Evolutionary conservation across 2,329 filamentous ascomycete species (phyloP).

Genomic region (Fusarium lateritium): DNA sequence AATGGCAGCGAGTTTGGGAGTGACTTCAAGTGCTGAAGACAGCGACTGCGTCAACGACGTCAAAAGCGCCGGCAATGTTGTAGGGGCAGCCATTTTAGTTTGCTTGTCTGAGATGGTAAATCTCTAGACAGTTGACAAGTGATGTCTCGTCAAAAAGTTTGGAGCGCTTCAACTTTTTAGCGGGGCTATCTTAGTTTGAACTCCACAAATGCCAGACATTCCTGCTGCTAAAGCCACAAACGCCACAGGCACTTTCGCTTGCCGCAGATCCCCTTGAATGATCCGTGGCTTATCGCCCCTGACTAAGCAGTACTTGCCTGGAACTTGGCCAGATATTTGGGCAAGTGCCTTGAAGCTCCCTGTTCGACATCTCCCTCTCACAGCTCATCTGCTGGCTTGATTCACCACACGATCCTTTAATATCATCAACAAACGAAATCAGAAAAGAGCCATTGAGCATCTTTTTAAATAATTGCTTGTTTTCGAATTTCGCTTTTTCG

Average conservation of each 20-base stretch:
- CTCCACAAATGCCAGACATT: conserved; percentile 19
- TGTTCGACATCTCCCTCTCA: conserved; percentile 39
- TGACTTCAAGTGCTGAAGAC: conserved; percentile 75
- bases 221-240: conserved; percentile 12
- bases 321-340: conserved; percentile 48
- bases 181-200: conserved; percentile 37
- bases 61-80: conserved; percentile 65
- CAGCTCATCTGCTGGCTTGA: conserved; percentile 41
- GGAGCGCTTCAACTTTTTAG: conserved; percentile 51
- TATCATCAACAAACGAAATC: conserved; percentile 3
- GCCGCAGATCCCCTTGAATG: conserved; percentile 18
- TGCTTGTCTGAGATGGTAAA: conserved; percentile 42
- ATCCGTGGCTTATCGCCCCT: conserved; percentile 34
- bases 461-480: neutral
- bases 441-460: neutral
- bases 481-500: conserved; percentile 1
- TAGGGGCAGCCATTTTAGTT: conserved; percentile 63
- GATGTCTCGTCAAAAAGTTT: conserved; percentile 47
- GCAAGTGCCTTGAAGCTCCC: conserved; percentile 45
- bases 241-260: conserved; percentile 27
- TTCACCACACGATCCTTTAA: conserved; percentile 24
- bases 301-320: conserved; percentile 45
- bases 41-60: conserved; percentile 72
- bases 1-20: conserved; percentile 73
- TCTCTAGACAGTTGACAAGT: conserved; percentile 27